phyloP scores from a whole-genome alignment of 805 yeast species.

The Dipodascopsis uninucleata region DNA sequence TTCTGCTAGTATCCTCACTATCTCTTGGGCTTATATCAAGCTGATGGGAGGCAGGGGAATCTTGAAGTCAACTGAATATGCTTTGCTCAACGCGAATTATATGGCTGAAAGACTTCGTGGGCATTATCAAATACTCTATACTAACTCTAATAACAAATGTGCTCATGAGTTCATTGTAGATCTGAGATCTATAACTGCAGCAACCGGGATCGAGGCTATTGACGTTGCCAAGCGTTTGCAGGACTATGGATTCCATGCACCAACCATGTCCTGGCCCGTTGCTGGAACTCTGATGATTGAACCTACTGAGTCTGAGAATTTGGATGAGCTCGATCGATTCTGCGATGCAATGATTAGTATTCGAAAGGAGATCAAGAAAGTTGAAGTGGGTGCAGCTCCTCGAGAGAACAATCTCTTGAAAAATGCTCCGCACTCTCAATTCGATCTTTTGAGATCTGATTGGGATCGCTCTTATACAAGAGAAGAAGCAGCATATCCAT shows the following conservation, averaged over 20 bases:
- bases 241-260: conserved; percentile 98
- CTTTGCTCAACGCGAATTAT: conserved; percentile 93
- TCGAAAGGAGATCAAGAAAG: conserved; percentile 72
- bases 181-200: conserved; percentile 72
- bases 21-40: conserved; percentile 91
- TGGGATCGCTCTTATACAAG: conserved; percentile 92
- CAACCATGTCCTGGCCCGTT: conserved; percentile 98
- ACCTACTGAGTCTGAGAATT: conserved; percentile 93
- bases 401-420: conserved; percentile 63
- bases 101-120: conserved; percentile 76
- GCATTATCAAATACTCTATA: conserved; percentile 72
- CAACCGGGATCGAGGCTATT: conserved; percentile 81
- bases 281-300: conserved; percentile 97
- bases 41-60: conserved; percentile 84
- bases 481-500: conserved; percentile 90
- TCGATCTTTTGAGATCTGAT: conserved; percentile 74
- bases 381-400: conserved; percentile 59
- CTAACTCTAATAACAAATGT: conserved; percentile 66
- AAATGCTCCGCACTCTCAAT: conserved; percentile 88
- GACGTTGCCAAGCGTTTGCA: conserved; percentile 96
- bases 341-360: conserved; percentile 82
- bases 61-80: conserved; percentile 82
- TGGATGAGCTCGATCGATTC: conserved; percentile 85
- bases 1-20: conserved; percentile 87
- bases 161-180: conserved; percentile 97